Evolutionary conservation across 352 stramenopile species (phyloP).

Genomic region (Peronospora belbahrii): DNA sequence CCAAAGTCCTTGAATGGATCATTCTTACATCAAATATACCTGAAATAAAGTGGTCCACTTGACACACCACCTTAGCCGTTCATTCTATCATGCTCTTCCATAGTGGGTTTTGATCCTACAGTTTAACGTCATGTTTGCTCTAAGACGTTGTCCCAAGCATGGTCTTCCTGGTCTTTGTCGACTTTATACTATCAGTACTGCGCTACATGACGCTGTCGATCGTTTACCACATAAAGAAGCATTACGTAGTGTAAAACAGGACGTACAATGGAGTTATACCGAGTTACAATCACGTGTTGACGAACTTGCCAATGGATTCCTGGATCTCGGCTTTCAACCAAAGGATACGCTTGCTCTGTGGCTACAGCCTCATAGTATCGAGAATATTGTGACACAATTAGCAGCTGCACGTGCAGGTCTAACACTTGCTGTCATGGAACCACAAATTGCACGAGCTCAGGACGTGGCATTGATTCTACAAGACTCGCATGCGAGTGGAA

Average conservation of each 20-base stretch:
- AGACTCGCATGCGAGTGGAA: slow-evolving; percentile 66
- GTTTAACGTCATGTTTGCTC: slow-evolving; percentile 67
- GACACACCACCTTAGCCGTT: slow-evolving; percentile 6
- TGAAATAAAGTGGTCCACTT: not conserved
- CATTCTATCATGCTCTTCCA: slow-evolving; percentile 24
- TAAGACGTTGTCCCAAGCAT: no score
- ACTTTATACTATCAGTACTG: slow-evolving; percentile 57
- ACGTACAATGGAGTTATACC: slow-evolving; percentile 81
- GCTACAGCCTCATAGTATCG: slow-evolving; percentile 77
- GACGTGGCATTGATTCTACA: slow-evolving; percentile 80
- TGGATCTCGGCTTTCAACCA: slow-evolving; percentile 59
- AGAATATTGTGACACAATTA: slow-evolving; percentile 80
- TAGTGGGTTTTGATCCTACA: no score
- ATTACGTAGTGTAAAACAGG: slow-evolving; percentile 74
- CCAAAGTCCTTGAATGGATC: no score
- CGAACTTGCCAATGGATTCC: slow-evolving; percentile 71
- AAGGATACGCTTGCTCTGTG: slow-evolving; percentile 77
- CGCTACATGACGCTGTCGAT: slow-evolving; percentile 66
- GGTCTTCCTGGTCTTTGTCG: no score
- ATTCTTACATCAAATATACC: no score
- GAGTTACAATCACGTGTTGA: slow-evolving; percentile 70
- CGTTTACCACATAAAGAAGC: slow-evolving; percentile 83
- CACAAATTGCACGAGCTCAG: slow-evolving; percentile 54
- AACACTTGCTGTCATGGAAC: slow-evolving; percentile 77
- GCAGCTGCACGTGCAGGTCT: slow-evolving; percentile 77